phyloP scores from a whole-genome alignment of 345 rosid species.

The Eucalyptus sp. region DNA sequence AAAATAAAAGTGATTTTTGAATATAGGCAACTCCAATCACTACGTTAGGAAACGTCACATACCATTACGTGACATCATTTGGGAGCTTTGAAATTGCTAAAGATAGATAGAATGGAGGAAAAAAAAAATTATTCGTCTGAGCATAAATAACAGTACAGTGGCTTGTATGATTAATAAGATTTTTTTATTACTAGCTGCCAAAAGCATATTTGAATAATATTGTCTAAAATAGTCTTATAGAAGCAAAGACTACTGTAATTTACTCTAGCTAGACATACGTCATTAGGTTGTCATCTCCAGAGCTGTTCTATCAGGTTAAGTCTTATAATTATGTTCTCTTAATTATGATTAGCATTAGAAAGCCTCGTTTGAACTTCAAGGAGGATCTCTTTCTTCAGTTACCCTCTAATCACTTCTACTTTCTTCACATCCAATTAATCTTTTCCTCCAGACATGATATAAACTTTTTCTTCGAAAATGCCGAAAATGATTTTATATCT shows the following conservation, averaged over 20 bases:
- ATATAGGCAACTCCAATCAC: too few species aligned
- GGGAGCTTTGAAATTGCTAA: neutral
- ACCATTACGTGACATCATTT: too few species aligned
- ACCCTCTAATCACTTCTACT: neutral
- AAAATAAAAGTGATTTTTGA: too few species aligned
- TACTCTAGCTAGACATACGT: accelerated
- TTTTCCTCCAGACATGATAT: neutral
- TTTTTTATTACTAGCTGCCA: neutral
- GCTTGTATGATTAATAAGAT: accelerated
- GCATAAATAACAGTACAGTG: neutral
- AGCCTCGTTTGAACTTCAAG: neutral
- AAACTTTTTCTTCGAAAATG: neutral
- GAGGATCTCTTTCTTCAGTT: neutral
- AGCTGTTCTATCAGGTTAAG: neutral
- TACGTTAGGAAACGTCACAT: neutral
- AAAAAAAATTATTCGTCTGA: neutral
- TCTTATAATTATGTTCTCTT: neutral
- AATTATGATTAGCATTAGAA: neutral
- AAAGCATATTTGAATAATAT: neutral
- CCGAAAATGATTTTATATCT: too few species aligned
- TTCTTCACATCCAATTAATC: neutral
- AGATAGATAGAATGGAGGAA: too few species aligned
- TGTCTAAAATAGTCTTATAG: neutral
- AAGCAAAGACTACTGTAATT: neutral
- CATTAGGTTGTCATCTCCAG: neutral